Base-by-base conservation (phyloP, 345 rosid species). In the Mercurialis annua region DNA sequence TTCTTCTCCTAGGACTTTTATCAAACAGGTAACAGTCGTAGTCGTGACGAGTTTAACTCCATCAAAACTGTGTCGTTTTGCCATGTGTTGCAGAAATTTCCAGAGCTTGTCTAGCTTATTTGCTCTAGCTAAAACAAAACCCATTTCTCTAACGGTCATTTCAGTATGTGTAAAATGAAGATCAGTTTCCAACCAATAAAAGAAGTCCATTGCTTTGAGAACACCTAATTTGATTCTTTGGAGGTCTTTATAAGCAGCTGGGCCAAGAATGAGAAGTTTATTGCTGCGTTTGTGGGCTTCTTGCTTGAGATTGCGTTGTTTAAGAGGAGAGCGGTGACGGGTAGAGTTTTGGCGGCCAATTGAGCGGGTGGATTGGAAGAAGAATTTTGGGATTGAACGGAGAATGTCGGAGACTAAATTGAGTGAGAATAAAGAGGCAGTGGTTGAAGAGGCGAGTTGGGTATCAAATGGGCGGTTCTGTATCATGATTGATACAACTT, bases 1-100 rank as follows among this genome's bases (percentile, higher is more conserved):
- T 81, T 92, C 93, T 70, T 92, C 93, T 70, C 88, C 97, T 71
- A 90, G 84, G 66, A 88, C 91, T 87, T 92, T 92, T 59, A 92
- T 88, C 96, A 90, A 92, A 85, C 96, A 85, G 65, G 96, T 92
- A 53, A 90, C 33, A 7, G 90, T 76, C 63, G 71, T 24, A 44
- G 80, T 75, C 0, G 82, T 78, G 3, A 90, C 84, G n/a, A 84
- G 71, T 52, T 44, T 66, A 18, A 10, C 0, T 1, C 60, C 38
- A 59, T 73, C 59, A 0, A 62, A 69, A 14, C 43, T 69, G 2
- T 65, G 84, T 40, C 70, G 53, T 26, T 11, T 43, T 0, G 51
- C 42, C 69, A 86, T 86, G 67, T 76, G 78, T 67, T 77, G 76
- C 17, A 90, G 92, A 75, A 92, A 92, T 6, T 76, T 77, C 98